These are phyloP conservation scores for Geotrichum candidum DNA, from an alignment of 1,139 yeast genomes.

Conservation along the genomic window DNA sequence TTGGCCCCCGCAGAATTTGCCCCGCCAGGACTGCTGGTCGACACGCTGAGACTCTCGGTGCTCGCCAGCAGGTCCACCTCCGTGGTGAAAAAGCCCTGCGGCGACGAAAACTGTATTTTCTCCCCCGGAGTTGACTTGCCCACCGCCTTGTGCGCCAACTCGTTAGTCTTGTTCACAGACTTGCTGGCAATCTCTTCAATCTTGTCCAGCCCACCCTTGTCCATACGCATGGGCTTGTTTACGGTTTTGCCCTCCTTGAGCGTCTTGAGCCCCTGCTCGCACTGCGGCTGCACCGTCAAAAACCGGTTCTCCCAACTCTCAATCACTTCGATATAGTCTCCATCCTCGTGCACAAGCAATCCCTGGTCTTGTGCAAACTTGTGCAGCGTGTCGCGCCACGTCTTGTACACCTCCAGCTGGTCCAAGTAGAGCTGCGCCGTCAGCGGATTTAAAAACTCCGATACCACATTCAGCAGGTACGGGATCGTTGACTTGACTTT, in stretches of 20 bases:
- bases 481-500: slow-evolving; percentile 44
- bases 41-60: background rate
- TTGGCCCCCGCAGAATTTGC: background rate
- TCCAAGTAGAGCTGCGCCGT: slow-evolving; percentile 31
- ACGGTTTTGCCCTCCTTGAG: slow-evolving; percentile 31
- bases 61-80: slow-evolving; percentile 15
- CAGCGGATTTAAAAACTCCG: slow-evolving; percentile 46
- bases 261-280: slow-evolving; percentile 30
- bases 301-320: slow-evolving; percentile 32
- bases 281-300: slow-evolving; percentile 27
- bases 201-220: slow-evolving; percentile 19
- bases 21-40: background rate
- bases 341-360: slow-evolving; percentile 15
- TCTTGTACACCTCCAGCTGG: slow-evolving; percentile 27
- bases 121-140: slow-evolving; percentile 9
- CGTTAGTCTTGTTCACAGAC: slow-evolving; percentile 20
- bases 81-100: slow-evolving; percentile 17
- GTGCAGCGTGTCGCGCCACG: slow-evolving; percentile 24
- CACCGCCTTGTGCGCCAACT: slow-evolving; percentile 13
- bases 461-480: slow-evolving; percentile 42
- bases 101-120: slow-evolving; percentile 16
- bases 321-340: slow-evolving; percentile 20
- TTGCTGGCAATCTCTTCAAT: slow-evolving; percentile 22
- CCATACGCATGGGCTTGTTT: slow-evolving; percentile 25
- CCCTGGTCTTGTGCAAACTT: slow-evolving; percentile 31